Evolutionary conservation across 2,329 filamentous ascomycete genomes (phyloP).

Genomic region (Geosmithia putterillii): DNA sequence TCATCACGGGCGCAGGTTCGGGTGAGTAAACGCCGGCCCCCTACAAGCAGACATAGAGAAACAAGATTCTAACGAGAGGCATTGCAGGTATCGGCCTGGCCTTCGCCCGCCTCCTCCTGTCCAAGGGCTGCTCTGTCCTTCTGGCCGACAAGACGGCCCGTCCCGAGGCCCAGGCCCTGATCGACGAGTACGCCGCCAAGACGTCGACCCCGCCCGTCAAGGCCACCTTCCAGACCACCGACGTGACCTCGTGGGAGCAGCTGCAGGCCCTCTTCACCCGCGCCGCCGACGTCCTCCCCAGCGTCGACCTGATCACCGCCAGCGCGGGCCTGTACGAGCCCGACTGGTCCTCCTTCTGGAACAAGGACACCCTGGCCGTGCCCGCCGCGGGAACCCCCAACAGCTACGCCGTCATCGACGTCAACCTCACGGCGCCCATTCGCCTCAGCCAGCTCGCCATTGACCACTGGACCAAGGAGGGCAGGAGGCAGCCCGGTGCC

Average conservation of each 20-base stretch:
- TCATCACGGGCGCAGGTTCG: slow-evolving; percentile 18
- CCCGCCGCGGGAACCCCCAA: slow-evolving; percentile 14
- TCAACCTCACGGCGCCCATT: slow-evolving; percentile 24
- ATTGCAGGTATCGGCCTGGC: slow-evolving; percentile 22
- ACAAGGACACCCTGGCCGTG: slow-evolving; percentile 16
- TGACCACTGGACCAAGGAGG: slow-evolving; percentile 19
- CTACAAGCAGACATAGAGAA: neutral
- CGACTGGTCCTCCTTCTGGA: slow-evolving; percentile 21
- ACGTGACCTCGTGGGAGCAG: slow-evolving; percentile 23
- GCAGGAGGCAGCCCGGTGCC: slow-evolving; percentile 11
- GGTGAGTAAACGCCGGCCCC: slow-evolving; percentile 3
- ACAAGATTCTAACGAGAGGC: no score
- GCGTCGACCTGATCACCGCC: slow-evolving; percentile 21
- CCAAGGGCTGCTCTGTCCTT: slow-evolving; percentile 21
- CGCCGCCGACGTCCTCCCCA: slow-evolving; percentile 13
- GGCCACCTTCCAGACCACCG: slow-evolving; percentile 20
- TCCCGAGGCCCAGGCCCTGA: slow-evolving; percentile 18
- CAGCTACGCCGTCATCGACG: slow-evolving; percentile 19
- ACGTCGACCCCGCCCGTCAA: neutral
- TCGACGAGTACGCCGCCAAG: slow-evolving; percentile 13
- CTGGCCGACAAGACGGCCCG: slow-evolving; percentile 21
- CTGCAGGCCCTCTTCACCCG: slow-evolving; percentile 16
- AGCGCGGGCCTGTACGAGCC: slow-evolving; percentile 26
- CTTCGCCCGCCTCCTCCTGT: slow-evolving; percentile 19
- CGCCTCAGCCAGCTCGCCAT: slow-evolving; percentile 24